Evolutionary conservation across 768 basidiomycete species (phyloP).

Genomic region (Leccinum broughii): DNA sequence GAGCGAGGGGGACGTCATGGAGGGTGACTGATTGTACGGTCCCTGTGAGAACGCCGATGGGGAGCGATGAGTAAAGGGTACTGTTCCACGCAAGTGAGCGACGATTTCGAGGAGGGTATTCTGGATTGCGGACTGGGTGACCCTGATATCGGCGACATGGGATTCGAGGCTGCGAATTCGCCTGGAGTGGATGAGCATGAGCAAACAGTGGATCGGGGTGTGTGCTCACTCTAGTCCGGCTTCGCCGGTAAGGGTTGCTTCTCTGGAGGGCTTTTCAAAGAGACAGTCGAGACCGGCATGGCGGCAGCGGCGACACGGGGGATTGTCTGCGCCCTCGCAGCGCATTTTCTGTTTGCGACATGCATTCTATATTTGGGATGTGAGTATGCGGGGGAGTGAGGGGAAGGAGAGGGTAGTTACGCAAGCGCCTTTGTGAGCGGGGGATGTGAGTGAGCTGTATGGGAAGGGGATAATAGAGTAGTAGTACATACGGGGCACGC

Average conservation of each 20-base stretch:
- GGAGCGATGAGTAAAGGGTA: constrained; percentile 52
- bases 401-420: background rate
- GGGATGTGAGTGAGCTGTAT: constrained; percentile 11
- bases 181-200: constrained; percentile 42
- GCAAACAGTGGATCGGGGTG: background rate
- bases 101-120: constrained; percentile 80
- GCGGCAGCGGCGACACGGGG: constrained; percentile 92
- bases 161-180: constrained; percentile 88
- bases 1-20: constrained; percentile 50
- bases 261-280: constrained; percentile 90
- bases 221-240: constrained; percentile 81
- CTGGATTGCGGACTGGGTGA: constrained; percentile 73
- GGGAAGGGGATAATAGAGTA: background rate
- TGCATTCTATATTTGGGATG: constrained; percentile 64
- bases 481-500: constrained; percentile 76
- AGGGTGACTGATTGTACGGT: constrained; percentile 67
- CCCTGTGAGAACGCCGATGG: constrained; percentile 53
- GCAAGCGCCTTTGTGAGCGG: constrained; percentile 1
- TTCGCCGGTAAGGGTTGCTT: constrained; percentile 85
- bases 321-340: constrained; percentile 94
- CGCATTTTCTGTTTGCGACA: constrained; percentile 98
- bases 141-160: constrained; percentile 82
- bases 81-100: constrained; percentile 65
- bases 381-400: constrained; percentile 10
- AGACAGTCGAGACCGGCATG: constrained; percentile 89